These are phyloP conservation scores for Oldenlandia corymbosa DNA, from an alignment of 257 asterid species.

Conservation along the genomic window DNA sequence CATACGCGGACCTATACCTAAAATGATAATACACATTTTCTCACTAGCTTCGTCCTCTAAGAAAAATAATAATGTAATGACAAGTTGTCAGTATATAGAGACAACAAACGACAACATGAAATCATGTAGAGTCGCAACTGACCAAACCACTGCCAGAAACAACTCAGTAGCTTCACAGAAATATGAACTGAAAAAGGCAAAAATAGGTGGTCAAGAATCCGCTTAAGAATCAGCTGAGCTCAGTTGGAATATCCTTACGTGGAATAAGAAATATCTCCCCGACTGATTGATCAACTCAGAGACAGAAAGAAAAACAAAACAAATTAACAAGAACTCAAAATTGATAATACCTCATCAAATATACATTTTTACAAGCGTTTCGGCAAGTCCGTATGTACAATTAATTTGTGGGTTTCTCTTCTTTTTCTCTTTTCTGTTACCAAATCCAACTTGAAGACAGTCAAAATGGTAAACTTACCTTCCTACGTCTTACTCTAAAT, in stretches of 20 bases:
- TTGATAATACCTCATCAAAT: not conserved
- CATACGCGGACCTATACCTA: no score
- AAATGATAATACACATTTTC: no score
- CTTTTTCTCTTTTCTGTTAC: not conserved
- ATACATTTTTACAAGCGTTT: not conserved
- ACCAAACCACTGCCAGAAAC: not conserved
- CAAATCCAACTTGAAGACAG: slow-evolving; percentile 2
- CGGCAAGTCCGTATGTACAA: not conserved
- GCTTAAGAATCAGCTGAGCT: not conserved
- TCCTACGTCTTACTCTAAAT: not conserved
- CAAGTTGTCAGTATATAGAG: no score
- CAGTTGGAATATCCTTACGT: not conserved
- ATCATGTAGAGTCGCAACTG: no score
- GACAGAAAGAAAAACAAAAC: not conserved
- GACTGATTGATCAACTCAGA: not conserved
- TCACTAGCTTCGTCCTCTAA: no score
- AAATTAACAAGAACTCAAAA: no score
- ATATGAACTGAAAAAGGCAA: not conserved
- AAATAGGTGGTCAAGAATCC: not conserved
- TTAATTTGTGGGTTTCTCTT: not conserved
- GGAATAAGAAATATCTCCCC: not conserved
- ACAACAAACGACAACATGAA: no score
- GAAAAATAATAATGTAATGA: no score
- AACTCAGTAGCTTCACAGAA: slow-evolving; percentile 4
- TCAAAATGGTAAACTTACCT: not conserved